Evolutionary conservation across 2,329 filamentous ascomycete genomes (phyloP).

Genomic region (Didymella keratinophila): DNA sequence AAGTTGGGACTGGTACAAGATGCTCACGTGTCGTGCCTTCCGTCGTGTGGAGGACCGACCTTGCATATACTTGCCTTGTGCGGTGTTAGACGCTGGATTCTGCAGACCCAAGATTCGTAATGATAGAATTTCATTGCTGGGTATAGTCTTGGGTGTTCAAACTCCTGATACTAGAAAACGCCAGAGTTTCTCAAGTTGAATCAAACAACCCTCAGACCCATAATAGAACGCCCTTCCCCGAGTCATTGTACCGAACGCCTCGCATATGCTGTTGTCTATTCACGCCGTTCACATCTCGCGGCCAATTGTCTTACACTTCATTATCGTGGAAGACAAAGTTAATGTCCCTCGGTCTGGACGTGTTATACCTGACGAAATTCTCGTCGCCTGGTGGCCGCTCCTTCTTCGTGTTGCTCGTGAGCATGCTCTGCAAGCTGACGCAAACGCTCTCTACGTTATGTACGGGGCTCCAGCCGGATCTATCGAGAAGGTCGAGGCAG

Average conservation of each 20-base stretch:
- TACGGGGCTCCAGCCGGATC: constrained; percentile 92
- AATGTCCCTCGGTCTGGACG: constrained; percentile 83
- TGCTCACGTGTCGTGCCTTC: not conserved
- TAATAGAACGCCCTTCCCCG: constrained; percentile 4
- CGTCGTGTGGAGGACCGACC: not conserved
- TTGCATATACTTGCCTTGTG: not conserved
- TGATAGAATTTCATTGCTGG: constrained; percentile 10
- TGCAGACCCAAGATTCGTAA: not conserved
- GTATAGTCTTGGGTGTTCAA: constrained; percentile 11
- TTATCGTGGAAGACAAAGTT: constrained; percentile 95
- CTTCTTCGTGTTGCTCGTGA: constrained; percentile 91
- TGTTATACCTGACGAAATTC: constrained; percentile 84
- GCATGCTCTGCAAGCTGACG: constrained; percentile 97
- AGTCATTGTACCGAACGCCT: constrained; percentile 3
- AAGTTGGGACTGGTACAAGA: not conserved
- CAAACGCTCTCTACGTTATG: constrained; percentile 97
- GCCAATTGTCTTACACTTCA: constrained; percentile 53
- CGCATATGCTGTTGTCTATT: not conserved
- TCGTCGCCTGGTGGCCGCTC: constrained; percentile 90
- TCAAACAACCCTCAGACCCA: not conserved
- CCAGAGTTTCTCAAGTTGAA: not conserved
- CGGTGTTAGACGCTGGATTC: not conserved
- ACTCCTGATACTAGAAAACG: not conserved
- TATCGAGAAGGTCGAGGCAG: constrained; percentile 89
- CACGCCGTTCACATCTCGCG: not conserved